Base-by-base conservation (phyloP, 192 early-diverging fungal species). In the Backusella westeae region DNA sequence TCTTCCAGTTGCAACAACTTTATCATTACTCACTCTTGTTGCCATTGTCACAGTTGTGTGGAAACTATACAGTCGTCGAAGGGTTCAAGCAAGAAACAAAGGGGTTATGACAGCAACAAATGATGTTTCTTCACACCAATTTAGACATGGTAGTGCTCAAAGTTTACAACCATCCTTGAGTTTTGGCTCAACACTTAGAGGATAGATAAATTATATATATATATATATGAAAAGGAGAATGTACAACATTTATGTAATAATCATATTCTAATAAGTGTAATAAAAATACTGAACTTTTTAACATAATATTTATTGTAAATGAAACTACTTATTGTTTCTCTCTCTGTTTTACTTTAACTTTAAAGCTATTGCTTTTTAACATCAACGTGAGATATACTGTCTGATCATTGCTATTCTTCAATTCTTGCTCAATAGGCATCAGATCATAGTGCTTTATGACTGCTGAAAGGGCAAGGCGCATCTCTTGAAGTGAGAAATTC, bases 391-490 rank as follows among this genome's bases (percentile, higher is more conserved):
- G 21, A 34, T 70, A 81, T 29, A 73, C 66, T 26, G 42, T 59
- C 32, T 32, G 42, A 19, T 81, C 89, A 68, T 97, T 92, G 65
- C 88, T 88, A 0, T 74, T 21, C 32, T 81, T 73, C 82, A 95
- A 90, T 71, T 96, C 93, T 34, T 90, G 8, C 6, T 75, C 41
- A 3, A 89, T 82, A 38, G 78, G 70, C 21, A 71, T 73, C 14
- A 89, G 70, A 0, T 87, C 81, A 73, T 82, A 90, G 2, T 65
- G 72, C 34, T 74, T 80, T n/a, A 90, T 26, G 5, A 90, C 36
- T 1, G 81, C 69, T 6, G 84, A 77, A 36, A 90, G 32, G 14
- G 78, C 74, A 17, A 89, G 34, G 10, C 82, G 78, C 79, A 90
- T 87, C 76, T 89, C 87, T 70, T 82, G 83, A 36, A 72, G 75